These are phyloP conservation scores for Penicillium frequentans DNA, from an alignment of 2,329 filamentous ascomycete species.

Conservation along the genomic window DNA sequence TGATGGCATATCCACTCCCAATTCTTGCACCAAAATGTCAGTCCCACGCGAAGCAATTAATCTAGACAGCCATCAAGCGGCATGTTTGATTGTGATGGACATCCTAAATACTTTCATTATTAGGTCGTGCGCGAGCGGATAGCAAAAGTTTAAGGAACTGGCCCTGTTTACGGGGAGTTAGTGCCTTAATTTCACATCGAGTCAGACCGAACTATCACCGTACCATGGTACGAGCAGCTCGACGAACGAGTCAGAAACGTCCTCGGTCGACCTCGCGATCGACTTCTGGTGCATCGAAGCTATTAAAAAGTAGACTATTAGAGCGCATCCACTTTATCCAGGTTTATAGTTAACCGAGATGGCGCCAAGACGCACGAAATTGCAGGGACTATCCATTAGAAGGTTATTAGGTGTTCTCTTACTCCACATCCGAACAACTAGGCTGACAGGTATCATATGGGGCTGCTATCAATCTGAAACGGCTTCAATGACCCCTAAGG, in stretches of 20 bases:
- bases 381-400: background rate
- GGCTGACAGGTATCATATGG: background rate
- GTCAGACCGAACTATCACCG: conserved; percentile 1
- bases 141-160: background rate
- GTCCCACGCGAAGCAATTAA: conserved; percentile 3
- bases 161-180: background rate
- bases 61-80: background rate
- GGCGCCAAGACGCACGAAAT: background rate
- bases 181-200: background rate
- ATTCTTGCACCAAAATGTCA: conserved; percentile 9
- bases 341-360: background rate
- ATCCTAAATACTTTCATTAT: too few relatives aligned
- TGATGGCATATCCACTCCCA: conserved; percentile 4
- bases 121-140: background rate
- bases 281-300: background rate
- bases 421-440: background rate
- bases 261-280: conserved; percentile 1
- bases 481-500: background rate
- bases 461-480: conserved; percentile 12
- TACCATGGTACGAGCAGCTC: conserved; percentile 6
- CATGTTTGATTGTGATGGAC: background rate
- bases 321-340: background rate
- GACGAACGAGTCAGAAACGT: background rate
- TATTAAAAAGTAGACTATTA: background rate
- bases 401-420: background rate